Percentiles rank a stretch among this genome's conserved stretches.
Conservation (phyloP, 768 basidiomycete species). For the Gelatoporia subvermispora region DNA sequence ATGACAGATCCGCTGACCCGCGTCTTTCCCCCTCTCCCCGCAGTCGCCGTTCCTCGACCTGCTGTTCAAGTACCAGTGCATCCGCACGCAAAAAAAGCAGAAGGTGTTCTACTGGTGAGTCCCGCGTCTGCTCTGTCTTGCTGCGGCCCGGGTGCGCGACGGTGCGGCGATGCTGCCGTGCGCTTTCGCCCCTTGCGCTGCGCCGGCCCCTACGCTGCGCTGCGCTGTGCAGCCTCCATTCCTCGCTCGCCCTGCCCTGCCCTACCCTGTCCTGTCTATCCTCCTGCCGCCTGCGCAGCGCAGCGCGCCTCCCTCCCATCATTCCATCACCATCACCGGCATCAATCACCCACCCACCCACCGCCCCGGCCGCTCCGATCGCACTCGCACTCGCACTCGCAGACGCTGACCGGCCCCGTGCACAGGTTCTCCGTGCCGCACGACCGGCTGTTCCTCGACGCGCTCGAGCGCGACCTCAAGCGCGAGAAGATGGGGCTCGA, state of each 20-base stretch:
- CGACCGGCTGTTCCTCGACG: conserved; percentile 94
- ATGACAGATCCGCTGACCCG: not conserved
- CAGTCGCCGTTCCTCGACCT: conserved; percentile 92
- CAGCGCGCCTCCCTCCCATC: not conserved
- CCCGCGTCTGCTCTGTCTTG: not conserved
- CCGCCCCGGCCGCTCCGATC: conserved; percentile 26
- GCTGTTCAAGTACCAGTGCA: conserved; percentile 94
- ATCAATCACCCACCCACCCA: not conserved
- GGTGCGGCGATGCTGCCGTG: too few relatives aligned
- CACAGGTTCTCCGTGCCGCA: conserved; percentile 94
- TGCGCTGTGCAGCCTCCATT: too few relatives aligned
- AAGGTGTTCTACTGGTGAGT: conserved; percentile 97
- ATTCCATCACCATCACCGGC: not conserved
- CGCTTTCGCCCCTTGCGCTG: not conserved
- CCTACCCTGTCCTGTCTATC: too few relatives aligned
- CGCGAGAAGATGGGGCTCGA: conserved; percentile 89
- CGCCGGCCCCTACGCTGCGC: not conserved
- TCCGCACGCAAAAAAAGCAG: conserved; percentile 97
- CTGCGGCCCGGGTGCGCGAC: not conserved
- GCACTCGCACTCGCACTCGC: conserved; percentile 2
- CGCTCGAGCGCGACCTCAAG: conserved; percentile 93
- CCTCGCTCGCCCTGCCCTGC: too few relatives aligned
- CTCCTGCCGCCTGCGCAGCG: not conserved
- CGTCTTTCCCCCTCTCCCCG: not conserved
- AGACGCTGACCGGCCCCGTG: conserved; percentile 22